Evolutionary conservation across 164 flowering plant genomes (phyloP).

Genomic region (Kalanchoe fedtschenkoi): DNA sequence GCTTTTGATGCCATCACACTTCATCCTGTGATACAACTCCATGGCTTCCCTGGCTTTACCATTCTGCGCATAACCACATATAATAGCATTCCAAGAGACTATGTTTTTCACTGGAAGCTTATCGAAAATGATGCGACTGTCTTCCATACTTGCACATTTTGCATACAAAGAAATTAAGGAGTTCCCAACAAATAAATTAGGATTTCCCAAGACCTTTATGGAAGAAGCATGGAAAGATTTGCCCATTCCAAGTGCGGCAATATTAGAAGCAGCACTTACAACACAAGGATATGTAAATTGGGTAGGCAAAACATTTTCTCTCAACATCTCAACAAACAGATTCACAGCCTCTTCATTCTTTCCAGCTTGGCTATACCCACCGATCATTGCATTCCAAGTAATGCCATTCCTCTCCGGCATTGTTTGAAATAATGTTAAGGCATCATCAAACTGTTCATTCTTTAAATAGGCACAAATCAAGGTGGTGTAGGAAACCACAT

Average conservation of each 20-base stretch:
- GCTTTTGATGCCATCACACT: conserved; percentile 22
- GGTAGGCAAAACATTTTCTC: conserved; percentile 47
- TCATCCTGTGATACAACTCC: conserved; percentile 31
- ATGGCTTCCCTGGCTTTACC: conserved; percentile 61
- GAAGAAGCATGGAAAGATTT: conserved; percentile 71
- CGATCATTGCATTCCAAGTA: conserved; percentile 83
- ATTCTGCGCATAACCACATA: conserved; percentile 75
- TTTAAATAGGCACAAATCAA: conserved; percentile 55
- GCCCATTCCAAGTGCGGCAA: conserved; percentile 65
- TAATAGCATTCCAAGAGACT: conserved; percentile 84
- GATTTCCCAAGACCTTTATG: conserved; percentile 38
- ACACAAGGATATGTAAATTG: conserved; percentile 54
- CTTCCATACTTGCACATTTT: conserved; percentile 83
- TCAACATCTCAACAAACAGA: conserved; percentile 54
- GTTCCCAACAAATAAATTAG: conserved; percentile 47
- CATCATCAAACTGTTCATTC: conserved; percentile 44
- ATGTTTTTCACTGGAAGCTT: conserved; percentile 31
- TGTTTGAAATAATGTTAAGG: conserved; percentile 26
- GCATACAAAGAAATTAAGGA: conserved; percentile 69
- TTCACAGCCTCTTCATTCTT: conserved; percentile 67
- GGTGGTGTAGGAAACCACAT: conserved; percentile 69
- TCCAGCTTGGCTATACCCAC: conserved; percentile 70
- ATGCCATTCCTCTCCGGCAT: conserved; percentile 73
- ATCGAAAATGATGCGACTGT: conserved; percentile 41
- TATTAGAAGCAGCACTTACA: conserved; percentile 54